phyloP scores from a whole-genome alignment of 148 eudicot genomes.

The Dysphania ambrosioides region DNA sequence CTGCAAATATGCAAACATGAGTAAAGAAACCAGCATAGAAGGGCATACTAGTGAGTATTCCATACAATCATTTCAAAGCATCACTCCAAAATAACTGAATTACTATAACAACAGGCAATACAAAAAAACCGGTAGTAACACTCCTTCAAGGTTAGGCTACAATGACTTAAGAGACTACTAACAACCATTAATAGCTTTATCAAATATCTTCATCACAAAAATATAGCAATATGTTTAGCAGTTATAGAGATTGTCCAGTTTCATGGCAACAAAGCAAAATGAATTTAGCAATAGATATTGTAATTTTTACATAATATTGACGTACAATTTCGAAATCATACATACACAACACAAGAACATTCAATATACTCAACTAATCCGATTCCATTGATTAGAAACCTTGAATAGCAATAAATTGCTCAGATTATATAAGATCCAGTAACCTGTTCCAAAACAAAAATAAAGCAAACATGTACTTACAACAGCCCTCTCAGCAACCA shows the following conservation, averaged over 20 bases:
- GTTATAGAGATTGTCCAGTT: background rate
- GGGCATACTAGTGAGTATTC: background rate
- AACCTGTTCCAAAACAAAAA: background rate
- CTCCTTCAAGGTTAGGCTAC: background rate
- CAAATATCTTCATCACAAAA: background rate
- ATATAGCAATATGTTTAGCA: background rate
- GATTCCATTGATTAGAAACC: background rate
- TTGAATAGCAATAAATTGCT: background rate
- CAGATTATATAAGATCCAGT: background rate
- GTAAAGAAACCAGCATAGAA: background rate
- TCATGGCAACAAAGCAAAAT: background rate
- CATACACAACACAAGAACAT: background rate
- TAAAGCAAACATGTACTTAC: slow-evolving; percentile 49
- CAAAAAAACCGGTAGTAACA: background rate
- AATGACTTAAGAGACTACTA: background rate
- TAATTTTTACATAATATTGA: too few species aligned
- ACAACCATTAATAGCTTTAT: background rate
- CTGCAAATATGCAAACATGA: background rate
- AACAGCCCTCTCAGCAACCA: slow-evolving; percentile 92
- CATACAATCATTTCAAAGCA: background rate
- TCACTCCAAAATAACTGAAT: background rate
- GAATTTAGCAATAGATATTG: background rate
- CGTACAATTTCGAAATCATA: too few species aligned
- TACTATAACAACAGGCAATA: background rate
- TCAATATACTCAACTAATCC: background rate